Evolutionary conservation across 2,329 filamentous ascomycete genomes (phyloP).

Genomic region (Helotiales sp.): DNA sequence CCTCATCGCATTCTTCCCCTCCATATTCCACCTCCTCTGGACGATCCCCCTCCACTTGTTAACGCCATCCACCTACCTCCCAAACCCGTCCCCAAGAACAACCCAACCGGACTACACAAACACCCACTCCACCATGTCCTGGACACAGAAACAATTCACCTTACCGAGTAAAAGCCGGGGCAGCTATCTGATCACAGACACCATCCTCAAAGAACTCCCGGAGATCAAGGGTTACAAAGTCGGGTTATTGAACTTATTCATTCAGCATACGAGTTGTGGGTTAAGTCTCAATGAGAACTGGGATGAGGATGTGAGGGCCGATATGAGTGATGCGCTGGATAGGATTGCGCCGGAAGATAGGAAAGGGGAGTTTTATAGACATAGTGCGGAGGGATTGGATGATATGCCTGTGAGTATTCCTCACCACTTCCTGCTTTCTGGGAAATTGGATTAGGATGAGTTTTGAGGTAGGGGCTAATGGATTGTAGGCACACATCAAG

Average conservation of each 20-base stretch:
- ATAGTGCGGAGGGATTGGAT: constrained; percentile 83
- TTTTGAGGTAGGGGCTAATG: neutral
- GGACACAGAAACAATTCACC: constrained; percentile 82
- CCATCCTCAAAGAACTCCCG: constrained; percentile 69
- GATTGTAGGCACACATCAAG: constrained; percentile 82
- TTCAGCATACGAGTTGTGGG: constrained; percentile 93
- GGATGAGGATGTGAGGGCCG: constrained; percentile 78
- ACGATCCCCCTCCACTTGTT: constrained; percentile 46
- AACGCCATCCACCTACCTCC: constrained; percentile 33
- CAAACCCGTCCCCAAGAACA: constrained; percentile 23
- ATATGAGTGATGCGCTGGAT: constrained; percentile 91
- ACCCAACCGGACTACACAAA: constrained; percentile 17
- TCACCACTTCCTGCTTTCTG: neutral
- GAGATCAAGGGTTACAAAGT: constrained; percentile 83
- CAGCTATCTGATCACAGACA: constrained; percentile 85
- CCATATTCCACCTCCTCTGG: constrained; percentile 52
- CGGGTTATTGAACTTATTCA: constrained; percentile 83
- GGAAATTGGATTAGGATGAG: neutral
- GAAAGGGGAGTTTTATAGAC: constrained; percentile 76
- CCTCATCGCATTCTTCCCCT: constrained; percentile 52
- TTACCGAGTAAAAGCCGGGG: constrained; percentile 77
- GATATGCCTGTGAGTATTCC: constrained; percentile 77
- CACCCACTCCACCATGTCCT: constrained; percentile 53
- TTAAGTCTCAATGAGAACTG: constrained; percentile 92
- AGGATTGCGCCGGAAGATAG: constrained; percentile 82